Conservation (phyloP, 306 rosid genomes). For the Pachyrhizus erosus region DNA sequence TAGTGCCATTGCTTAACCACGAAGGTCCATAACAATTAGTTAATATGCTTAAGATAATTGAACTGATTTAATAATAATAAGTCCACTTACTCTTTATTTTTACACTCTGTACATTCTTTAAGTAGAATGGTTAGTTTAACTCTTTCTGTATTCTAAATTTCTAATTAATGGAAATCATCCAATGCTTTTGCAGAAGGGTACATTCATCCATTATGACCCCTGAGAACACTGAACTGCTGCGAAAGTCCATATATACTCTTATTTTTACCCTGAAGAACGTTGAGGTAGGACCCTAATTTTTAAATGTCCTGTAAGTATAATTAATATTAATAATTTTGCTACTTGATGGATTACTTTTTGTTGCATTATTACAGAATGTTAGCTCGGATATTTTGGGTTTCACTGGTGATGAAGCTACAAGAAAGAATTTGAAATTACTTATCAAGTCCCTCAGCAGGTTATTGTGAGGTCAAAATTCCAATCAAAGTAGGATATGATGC, state of each 20-base stretch:
- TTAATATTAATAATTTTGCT: background rate
- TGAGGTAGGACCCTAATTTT: slow-evolving; percentile 60
- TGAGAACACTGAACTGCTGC: slow-evolving; percentile 87
- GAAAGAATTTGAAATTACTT: slow-evolving; percentile 76
- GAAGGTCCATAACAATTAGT: background rate
- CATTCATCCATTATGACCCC: slow-evolving; percentile 80
- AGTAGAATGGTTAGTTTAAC: slow-evolving; percentile 14
- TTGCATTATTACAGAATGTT: slow-evolving; percentile 61
- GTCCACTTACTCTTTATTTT: slow-evolving; percentile 15
- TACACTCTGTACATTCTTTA: slow-evolving; percentile 2
- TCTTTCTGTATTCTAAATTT: background rate
- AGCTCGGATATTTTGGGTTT: slow-evolving; percentile 90
- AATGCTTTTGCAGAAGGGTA: slow-evolving; percentile 58
- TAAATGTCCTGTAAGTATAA: background rate
- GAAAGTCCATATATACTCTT: slow-evolving; percentile 73
- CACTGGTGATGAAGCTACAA: slow-evolving; percentile 89
- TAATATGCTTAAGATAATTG: background rate
- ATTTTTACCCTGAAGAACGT: slow-evolving; percentile 86
- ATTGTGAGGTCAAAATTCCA: slow-evolving; percentile 54
- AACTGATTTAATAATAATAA: slow-evolving; percentile 1
- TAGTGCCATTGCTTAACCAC: background rate
- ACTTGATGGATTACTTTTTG: background rate
- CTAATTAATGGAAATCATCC: background rate
- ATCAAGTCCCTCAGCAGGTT: slow-evolving; percentile 93
- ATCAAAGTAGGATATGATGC: slow-evolving; percentile 41